These are phyloP conservation scores for Quercus cerris DNA, from an alignment of 306 rosid genomes.

Conservation along the genomic window DNA sequence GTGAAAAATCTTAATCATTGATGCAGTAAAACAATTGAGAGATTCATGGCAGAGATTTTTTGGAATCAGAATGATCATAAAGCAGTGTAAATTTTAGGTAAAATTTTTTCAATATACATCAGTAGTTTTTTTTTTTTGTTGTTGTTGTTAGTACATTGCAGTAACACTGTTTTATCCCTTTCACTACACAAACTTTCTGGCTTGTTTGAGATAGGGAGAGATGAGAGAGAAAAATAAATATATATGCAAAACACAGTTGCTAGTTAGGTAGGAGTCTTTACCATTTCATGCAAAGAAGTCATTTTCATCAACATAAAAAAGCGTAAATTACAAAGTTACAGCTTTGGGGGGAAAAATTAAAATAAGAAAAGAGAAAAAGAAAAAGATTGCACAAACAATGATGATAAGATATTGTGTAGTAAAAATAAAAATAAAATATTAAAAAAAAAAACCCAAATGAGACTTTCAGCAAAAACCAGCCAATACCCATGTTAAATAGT, in stretches of 20 bases:
- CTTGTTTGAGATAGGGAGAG: constrained; percentile 24
- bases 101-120: neutral
- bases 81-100: constrained; percentile 18
- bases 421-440: constrained; percentile 41
- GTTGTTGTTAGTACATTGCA: neutral
- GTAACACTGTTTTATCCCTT: constrained; percentile 48
- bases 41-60: constrained; percentile 40
- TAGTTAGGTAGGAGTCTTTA: constrained; percentile 55
- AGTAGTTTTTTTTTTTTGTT: neutral
- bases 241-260: constrained; percentile 16
- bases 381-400: constrained; percentile 54
- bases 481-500: constrained; percentile 48
- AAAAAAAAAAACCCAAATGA: neutral
- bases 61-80: constrained; percentile 26
- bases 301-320: constrained; percentile 37
- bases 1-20: constrained; percentile 65
- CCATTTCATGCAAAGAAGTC: constrained; percentile 35
- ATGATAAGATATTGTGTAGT: constrained; percentile 54
- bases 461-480: constrained; percentile 15
- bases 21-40: constrained; percentile 50
- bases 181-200: constrained; percentile 38
- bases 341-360: neutral
- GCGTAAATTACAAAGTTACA: constrained; percentile 27
- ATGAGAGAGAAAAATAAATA: neutral
- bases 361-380: constrained; percentile 1